These are phyloP conservation scores for Dothistroma septosporum DNA, from an alignment of 2,329 filamentous ascomycete genomes.

Conservation along the genomic window DNA sequence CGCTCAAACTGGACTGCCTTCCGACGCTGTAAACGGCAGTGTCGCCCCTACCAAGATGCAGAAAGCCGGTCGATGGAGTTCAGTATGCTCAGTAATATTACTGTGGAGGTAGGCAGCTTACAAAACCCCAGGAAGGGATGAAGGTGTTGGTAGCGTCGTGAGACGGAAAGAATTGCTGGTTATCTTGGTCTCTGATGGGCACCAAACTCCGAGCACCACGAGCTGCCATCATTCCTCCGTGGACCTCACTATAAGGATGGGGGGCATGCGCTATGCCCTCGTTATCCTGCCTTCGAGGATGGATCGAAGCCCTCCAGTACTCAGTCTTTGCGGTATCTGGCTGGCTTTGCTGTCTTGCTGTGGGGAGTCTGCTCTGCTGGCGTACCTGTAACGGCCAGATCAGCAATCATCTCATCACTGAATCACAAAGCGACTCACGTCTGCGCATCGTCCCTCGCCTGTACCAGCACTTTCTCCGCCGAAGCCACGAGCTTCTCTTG, in stretches of 20 bases:
- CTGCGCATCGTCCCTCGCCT: constrained; percentile 10
- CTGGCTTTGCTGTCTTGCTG: not conserved
- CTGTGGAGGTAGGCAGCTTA: not conserved
- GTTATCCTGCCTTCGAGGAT: constrained; percentile 2
- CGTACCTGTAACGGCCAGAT: not conserved
- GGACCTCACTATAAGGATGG: not conserved
- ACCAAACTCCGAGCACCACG: not conserved
- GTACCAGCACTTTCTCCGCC: constrained; percentile 9
- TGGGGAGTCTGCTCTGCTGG: constrained; percentile 2
- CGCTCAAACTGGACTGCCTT: not conserved
- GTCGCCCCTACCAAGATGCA: constrained; percentile 4
- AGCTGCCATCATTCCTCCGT: not conserved
- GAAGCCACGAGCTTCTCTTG: constrained; percentile 11
- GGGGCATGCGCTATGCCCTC: not conserved
- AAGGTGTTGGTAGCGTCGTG: constrained; percentile 19
- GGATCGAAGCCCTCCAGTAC: not conserved
- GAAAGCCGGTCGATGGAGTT: constrained; percentile 14
- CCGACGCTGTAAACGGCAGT: constrained; percentile 1
- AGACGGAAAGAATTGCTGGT: not conserved
- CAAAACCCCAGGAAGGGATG: constrained; percentile 7
- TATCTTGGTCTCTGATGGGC: not conserved
- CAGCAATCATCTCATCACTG: not conserved
- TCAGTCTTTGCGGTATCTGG: not conserved
- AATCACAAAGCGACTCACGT: constrained; percentile 1
- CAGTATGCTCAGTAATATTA: not conserved